Base-by-base conservation (phyloP, 148 eudicot species). In the Fagopyrum homotropicum region DNA sequence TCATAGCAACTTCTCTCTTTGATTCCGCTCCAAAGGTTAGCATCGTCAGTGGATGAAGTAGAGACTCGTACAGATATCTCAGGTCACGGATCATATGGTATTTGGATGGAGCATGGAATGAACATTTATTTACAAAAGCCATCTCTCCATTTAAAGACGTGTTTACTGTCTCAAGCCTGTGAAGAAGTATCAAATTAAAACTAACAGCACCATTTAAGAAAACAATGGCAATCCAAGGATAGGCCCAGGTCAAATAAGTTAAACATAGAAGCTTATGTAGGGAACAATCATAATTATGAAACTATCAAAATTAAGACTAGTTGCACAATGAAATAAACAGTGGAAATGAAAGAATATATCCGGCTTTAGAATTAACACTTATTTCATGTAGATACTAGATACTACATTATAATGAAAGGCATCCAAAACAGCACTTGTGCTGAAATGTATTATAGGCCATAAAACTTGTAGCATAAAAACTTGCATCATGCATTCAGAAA, bases 31-130 rank as follows among this genome's bases (percentile, higher is more conserved):
- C 84, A 69, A 80, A 75, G 59, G 56, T 75, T 45, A 81, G 52
- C 95, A 89, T 87, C 68, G 89, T 84, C 47, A 70, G 78, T 3
- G 98, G 98, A 56, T 84, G 87, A 50, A 93, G 95, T 63, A 91
- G 73, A 64, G 83, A 73, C 48, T 86, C 95, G 11, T 88, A 93
- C 77, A 93, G 74, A 60, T 81, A 85, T 81, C 81, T 89, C 75
- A 93, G 79, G 78, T 93, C 98, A 17, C 76, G 83, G 51, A 87
- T 73, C 49, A 93, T 82, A 77, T 83, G 89, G 56, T 87, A 93
- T 64, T 73, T 81, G 15, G 83, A 48, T 59, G 52, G 52, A 10
- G 52, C 73, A 60, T 72, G 81, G n/a, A 81, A 45, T 63, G 74
- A 47, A 2, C 74, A 35, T 9, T 68, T 47, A 61, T 30, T 70